These are phyloP conservation scores for Yarrowia sp. DNA, from an alignment of 805 yeast genomes.

Conservation along the genomic window DNA sequence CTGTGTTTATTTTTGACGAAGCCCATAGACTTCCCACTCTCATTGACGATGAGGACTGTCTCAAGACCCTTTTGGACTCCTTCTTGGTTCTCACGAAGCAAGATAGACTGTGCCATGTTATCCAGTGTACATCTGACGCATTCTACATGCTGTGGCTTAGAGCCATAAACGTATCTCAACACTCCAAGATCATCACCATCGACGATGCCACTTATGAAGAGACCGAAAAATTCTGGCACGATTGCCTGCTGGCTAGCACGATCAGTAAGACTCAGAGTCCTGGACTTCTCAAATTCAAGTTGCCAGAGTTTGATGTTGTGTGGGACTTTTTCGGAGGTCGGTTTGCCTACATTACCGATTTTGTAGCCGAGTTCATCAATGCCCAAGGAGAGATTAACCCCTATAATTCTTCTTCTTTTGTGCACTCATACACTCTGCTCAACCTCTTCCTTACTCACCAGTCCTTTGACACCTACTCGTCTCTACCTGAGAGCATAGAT, in stretches of 20 bases:
- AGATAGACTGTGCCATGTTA: conserved; percentile 30
- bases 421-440: conserved; percentile 20
- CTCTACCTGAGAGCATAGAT: conserved; percentile 19
- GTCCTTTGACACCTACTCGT: conserved; percentile 20
- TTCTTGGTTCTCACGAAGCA: conserved; percentile 30
- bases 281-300: conserved; percentile 27
- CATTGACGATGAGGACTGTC: conserved; percentile 16
- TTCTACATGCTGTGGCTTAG: conserved; percentile 28
- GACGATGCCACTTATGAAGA: conserved; percentile 29
- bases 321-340: conserved; percentile 31
- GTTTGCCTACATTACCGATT: conserved; percentile 28
- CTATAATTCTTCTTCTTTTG: conserved; percentile 16
- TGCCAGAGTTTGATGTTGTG: conserved; percentile 27
- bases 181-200: conserved; percentile 28
- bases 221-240: conserved; percentile 26
- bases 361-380: conserved; percentile 29
- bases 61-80: conserved; percentile 29
- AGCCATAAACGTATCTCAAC: conserved; percentile 26
- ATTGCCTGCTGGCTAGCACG: conserved; percentile 27
- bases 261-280: conserved; percentile 28
- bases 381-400: conserved; percentile 28
- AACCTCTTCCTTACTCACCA: conserved; percentile 24
- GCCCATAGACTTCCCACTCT: conserved; percentile 28
- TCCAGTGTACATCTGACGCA: conserved; percentile 31
- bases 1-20: conserved; percentile 30